Percentiles rank a stretch among this genome's conserved stretches.
Evolutionary conservation across 371 early-diverging fungal genomes (phyloP).

Genomic region (Rhizomucor miehei): DNA sequence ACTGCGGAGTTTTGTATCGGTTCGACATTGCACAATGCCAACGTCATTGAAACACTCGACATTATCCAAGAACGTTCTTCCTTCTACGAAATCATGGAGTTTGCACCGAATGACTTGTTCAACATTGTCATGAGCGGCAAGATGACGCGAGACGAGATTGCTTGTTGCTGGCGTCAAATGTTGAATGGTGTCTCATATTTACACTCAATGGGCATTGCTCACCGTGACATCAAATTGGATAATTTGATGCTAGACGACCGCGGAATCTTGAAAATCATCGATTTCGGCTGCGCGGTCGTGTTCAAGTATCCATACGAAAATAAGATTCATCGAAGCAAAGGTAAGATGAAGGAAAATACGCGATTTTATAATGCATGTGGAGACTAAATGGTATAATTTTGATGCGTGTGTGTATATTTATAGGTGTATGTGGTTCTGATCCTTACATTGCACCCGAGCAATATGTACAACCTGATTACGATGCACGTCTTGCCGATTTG

Average conservation of each 20-base stretch:
- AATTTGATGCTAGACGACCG: conserved; percentile 67
- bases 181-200: conserved; percentile 68
- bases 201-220: conserved; percentile 72
- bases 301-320: conserved; percentile 64
- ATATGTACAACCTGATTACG: conserved; percentile 43
- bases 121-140: conserved; percentile 60
- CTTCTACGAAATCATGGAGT: conserved; percentile 76
- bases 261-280: conserved; percentile 81
- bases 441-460: conserved; percentile 62
- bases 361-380: no score
- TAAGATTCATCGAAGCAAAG: conserved; percentile 10
- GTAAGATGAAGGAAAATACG: conserved; percentile 2
- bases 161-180: conserved; percentile 68
- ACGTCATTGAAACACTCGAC: conserved; percentile 82
- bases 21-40: conserved; percentile 71
- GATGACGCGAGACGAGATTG: conserved; percentile 58
- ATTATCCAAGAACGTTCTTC: conserved; percentile 58
- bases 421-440: conserved; percentile 40
- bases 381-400: no score
- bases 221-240: conserved; percentile 83
- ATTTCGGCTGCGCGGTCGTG: conserved; percentile 88
- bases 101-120: conserved; percentile 72
- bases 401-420: no score
- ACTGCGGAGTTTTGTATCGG: conserved; percentile 81
- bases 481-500: conserved; percentile 46